Conservation (phyloP, 2,329 filamentous ascomycete species). For the Aspergillus melleus region DNA sequence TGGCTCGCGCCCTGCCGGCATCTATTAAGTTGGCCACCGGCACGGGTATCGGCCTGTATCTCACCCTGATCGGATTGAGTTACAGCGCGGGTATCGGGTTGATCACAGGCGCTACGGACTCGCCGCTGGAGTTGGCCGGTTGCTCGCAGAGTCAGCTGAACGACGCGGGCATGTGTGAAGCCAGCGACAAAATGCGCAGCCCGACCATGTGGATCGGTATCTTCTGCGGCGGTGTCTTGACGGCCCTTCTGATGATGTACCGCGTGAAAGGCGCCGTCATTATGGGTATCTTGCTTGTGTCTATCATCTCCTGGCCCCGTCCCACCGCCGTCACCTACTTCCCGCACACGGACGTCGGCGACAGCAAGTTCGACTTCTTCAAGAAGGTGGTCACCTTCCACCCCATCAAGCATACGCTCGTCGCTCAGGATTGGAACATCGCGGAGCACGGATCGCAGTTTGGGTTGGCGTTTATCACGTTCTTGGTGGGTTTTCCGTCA, state of each 20-base stretch:
- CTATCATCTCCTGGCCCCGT: conserved; percentile 85
- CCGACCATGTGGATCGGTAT: conserved; percentile 86
- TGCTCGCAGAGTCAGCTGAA: conserved; percentile 58
- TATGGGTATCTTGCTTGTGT: conserved; percentile 77
- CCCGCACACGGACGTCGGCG: conserved; percentile 67
- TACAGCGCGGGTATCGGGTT: conserved; percentile 82
- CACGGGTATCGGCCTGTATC: conserved; percentile 81
- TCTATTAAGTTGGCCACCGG: conserved; percentile 86
- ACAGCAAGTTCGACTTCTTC: conserved; percentile 80
- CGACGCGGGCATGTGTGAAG: conserved; percentile 59
- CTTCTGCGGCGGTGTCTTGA: conserved; percentile 80
- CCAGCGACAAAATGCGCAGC: conserved; percentile 72
- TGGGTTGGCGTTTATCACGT: conserved; percentile 80
- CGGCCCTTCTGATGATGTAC: conserved; percentile 78
- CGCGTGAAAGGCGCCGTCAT: conserved; percentile 86
- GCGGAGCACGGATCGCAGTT: conserved; percentile 71
- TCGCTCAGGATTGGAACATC: conserved; percentile 73
- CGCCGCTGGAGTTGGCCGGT: conserved; percentile 74
- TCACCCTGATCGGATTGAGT: conserved; percentile 64
- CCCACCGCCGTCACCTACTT: conserved; percentile 76
- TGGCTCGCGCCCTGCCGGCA: conserved; percentile 77
- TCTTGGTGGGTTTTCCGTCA: conserved; percentile 50
- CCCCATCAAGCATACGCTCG: conserved; percentile 67
- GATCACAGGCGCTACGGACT: conserved; percentile 66
- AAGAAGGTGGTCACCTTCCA: conserved; percentile 84